These are phyloP conservation scores for Podospora pseudoanserina DNA, from an alignment of 495 filamentous ascomycete species.

Conservation along the genomic window DNA sequence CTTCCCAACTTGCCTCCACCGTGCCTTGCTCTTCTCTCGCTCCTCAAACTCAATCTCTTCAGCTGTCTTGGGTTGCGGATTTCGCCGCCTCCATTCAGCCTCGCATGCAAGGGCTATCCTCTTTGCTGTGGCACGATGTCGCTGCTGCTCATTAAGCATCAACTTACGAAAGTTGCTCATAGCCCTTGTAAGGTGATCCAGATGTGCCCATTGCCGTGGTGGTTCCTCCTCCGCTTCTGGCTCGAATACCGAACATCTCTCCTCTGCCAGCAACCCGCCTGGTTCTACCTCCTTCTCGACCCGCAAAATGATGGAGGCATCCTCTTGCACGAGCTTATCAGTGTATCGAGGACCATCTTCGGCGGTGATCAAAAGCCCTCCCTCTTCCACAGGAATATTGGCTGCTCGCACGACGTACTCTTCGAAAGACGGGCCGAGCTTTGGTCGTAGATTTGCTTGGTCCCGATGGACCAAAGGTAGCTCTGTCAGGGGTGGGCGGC, in stretches of 20 bases:
- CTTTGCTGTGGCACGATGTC: constrained; percentile 66
- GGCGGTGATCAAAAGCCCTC: constrained; percentile 45
- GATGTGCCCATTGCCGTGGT: constrained; percentile 73
- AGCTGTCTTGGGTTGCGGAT: constrained; percentile 66
- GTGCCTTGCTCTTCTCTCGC: constrained; percentile 44
- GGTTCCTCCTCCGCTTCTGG: constrained; percentile 74
- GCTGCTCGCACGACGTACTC: constrained; percentile 49
- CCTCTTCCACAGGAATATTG: constrained; percentile 45
- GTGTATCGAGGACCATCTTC: constrained; percentile 54
- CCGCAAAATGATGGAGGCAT: constrained; percentile 53
- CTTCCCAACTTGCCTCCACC: constrained; percentile 65
- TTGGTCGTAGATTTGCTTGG: constrained; percentile 44
- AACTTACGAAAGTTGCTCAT: constrained; percentile 75
- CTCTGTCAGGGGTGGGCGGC: constrained; percentile 34
- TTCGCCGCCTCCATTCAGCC: constrained; percentile 59
- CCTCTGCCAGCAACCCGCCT: constrained; percentile 68
- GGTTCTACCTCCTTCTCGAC: constrained; percentile 67
- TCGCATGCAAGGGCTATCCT: constrained; percentile 57
- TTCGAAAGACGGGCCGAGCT: constrained; percentile 49
- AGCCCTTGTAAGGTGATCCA: constrained; percentile 79
- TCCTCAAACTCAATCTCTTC: constrained; percentile 64
- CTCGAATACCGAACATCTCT: constrained; percentile 69
- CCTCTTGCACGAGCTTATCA: constrained; percentile 48
- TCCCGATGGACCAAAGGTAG: constrained; percentile 54
- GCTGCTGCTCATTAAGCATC: constrained; percentile 69